phyloP scores from a whole-genome alignment of 2,329 filamentous ascomycete species.

The Penicillium sp. region DNA sequence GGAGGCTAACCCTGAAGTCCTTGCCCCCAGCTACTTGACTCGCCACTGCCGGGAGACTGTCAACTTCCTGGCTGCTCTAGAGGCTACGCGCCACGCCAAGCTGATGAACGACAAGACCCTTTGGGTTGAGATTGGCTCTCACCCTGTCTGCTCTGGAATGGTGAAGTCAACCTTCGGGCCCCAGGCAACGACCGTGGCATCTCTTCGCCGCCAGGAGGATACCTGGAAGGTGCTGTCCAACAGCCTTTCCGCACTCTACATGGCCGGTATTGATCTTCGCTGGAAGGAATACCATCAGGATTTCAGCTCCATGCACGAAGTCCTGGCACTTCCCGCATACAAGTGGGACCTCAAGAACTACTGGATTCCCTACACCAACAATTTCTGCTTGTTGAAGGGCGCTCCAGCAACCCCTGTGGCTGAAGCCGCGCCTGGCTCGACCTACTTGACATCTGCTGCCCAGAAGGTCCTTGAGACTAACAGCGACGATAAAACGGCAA shows the following conservation, averaged over 20 bases:
- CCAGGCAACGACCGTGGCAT: conserved; percentile 49
- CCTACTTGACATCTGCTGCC: conserved; percentile 29
- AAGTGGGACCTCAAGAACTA: conserved; percentile 41
- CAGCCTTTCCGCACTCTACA: conserved; percentile 35
- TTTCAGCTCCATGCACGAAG: conserved; percentile 29
- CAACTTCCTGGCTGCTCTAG: conserved; percentile 44
- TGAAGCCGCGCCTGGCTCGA: conserved; percentile 18
- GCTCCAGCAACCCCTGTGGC: conserved; percentile 21
- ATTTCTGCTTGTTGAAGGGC: conserved; percentile 34
- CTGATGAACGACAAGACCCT: conserved; percentile 64
- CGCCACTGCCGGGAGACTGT: conserved; percentile 45
- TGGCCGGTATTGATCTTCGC: conserved; percentile 37
- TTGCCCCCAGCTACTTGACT: conserved; percentile 41
- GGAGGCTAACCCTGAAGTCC: conserved; percentile 28
- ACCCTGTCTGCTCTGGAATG: conserved; percentile 46
- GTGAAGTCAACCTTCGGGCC: conserved; percentile 55
- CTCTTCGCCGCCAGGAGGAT: conserved; percentile 42
- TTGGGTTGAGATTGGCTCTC: conserved; percentile 62
- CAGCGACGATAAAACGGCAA: conserved; percentile 23
- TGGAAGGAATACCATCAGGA: conserved; percentile 46
- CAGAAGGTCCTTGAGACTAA: conserved; percentile 31
- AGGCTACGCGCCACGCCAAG: conserved; percentile 34
- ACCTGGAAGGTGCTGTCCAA: conserved; percentile 41
- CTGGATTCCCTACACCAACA: conserved; percentile 35
- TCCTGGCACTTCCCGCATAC: conserved; percentile 38